phyloP scores from a whole-genome alignment of 305 asterid genomes.

The Solanum hybrid region DNA sequence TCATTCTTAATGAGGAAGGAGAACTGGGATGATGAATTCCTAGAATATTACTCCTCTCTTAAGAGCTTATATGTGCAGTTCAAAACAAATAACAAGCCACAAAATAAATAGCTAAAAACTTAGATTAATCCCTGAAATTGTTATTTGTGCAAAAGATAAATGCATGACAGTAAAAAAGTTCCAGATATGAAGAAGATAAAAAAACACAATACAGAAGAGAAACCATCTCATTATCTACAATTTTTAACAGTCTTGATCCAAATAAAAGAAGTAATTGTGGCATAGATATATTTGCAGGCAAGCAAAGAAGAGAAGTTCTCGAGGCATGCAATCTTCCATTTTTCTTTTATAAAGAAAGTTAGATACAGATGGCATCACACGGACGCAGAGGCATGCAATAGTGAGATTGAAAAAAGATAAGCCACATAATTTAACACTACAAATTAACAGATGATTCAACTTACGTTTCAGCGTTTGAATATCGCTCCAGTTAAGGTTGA shows the following conservation, averaged over 20 bases:
- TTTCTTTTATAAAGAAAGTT: background rate
- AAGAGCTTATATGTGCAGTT: background rate
- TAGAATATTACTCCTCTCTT: background rate
- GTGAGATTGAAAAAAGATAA: background rate
- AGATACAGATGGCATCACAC: background rate
- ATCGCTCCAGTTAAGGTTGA: conserved; percentile 61
- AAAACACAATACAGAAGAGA: background rate
- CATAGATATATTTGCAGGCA: background rate
- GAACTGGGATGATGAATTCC: conserved; percentile 1
- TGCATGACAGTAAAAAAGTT: background rate
- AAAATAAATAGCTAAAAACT: background rate
- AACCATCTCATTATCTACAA: background rate
- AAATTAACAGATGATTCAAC: conserved; percentile 18
- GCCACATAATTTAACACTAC: background rate
- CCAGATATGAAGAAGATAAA: background rate
- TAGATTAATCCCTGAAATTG: background rate
- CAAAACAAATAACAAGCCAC: background rate
- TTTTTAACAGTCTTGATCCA: background rate
- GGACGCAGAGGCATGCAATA: background rate
- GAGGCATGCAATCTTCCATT: background rate
- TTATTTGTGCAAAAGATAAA: background rate
- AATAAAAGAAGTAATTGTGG: background rate
- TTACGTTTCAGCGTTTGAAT: conserved; percentile 57
- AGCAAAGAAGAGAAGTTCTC: background rate
- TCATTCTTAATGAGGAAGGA: background rate